phyloP scores from a whole-genome alignment of 345 rosid species.

The Euphorbia pulcherrima region DNA sequence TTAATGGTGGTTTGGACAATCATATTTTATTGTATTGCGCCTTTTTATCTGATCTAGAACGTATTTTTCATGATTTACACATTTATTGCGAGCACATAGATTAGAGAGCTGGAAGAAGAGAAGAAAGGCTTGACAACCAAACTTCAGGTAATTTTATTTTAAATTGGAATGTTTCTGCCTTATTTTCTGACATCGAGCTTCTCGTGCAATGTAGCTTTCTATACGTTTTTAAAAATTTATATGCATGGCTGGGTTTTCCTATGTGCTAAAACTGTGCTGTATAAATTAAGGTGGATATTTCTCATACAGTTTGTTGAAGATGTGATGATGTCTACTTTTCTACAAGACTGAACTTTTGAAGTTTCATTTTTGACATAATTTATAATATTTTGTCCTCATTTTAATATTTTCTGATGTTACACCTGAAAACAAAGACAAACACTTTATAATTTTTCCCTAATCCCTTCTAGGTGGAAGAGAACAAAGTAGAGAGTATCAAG shows the following conservation, averaged over 20 bases:
- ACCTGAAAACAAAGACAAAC: background rate
- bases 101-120: conserved; percentile 95
- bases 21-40: conserved; percentile 15
- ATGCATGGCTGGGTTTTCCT: background rate
- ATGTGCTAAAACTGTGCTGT: background rate
- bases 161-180: conserved; percentile 4
- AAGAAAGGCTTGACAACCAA: conserved; percentile 87
- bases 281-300: background rate
- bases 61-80: conserved; percentile 18
- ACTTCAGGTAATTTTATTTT: conserved; percentile 73
- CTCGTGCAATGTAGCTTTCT: background rate
- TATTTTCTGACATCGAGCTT: background rate
- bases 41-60: conserved; percentile 17
- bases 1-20: conserved; percentile 15
- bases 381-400: background rate
- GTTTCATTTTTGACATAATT: background rate
- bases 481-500: conserved; percentile 84
- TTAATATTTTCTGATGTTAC: background rate
- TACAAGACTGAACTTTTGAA: background rate
- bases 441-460: conserved; percentile 13
- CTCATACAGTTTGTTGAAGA: background rate
- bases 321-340: background rate
- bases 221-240: background rate
- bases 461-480: conserved; percentile 79
- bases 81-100: conserved; percentile 46